Evolutionary conservation across 257 asterid species (phyloP).

Genomic region (Solanum ahanhuiri): DNA sequence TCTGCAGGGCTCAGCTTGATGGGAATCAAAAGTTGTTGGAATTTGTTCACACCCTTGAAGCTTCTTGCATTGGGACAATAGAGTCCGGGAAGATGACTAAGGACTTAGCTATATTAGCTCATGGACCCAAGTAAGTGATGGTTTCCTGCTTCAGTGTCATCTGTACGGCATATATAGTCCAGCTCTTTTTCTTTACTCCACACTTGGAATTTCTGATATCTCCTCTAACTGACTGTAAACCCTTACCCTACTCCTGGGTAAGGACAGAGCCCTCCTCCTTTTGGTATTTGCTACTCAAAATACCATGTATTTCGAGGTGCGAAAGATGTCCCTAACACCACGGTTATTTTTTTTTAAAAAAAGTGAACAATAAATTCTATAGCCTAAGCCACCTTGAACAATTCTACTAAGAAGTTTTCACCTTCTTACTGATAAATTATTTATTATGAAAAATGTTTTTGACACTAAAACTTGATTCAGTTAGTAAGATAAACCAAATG

Average conservation of each 20-base stretch:
- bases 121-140: conserved; percentile 72
- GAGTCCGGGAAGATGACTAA: conserved; percentile 94
- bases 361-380: background rate
- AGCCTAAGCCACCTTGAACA: background rate
- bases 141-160: background rate
- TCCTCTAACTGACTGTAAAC: background rate
- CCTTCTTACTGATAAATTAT: background rate
- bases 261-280: background rate
- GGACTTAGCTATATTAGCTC: conserved; percentile 73
- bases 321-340: background rate
- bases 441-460: background rate
- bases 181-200: background rate
- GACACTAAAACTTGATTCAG: background rate
- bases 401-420: background rate
- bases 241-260: background rate
- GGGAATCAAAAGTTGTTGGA: conserved; percentile 51
- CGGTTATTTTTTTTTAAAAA: too few relatives aligned
- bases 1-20: conserved; percentile 71
- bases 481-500: background rate
- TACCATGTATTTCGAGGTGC: background rate
- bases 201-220: background rate
- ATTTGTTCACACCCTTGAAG: conserved; percentile 66
- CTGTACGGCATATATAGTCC: background rate
- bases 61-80: conserved; percentile 75
- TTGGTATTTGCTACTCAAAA: background rate